phyloP scores from a whole-genome alignment of 139 green algal genomes.

The Nannochloris sp. region DNA sequence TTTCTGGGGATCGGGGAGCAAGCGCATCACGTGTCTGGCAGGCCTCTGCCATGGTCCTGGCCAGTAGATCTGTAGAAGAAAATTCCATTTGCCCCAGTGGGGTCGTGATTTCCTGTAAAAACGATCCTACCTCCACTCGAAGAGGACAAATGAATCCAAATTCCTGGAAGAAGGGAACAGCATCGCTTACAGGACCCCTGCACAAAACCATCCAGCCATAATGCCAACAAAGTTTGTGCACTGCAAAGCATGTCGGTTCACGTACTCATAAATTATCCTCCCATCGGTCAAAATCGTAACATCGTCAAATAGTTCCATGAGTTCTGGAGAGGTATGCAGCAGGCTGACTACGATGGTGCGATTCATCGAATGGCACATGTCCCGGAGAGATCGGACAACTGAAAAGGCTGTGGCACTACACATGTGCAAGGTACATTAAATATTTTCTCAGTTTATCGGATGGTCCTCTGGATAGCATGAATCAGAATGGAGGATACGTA shows the following conservation, averaged over 20 bases:
- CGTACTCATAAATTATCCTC: slow-evolving; percentile 42
- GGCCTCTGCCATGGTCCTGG: not conserved
- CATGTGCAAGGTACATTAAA: too few species aligned
- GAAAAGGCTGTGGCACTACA: slow-evolving; percentile 55
- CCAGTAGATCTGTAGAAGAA: slow-evolving; percentile 11
- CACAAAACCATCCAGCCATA: too few species aligned
- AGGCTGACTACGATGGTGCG: slow-evolving; percentile 56
- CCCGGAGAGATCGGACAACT: slow-evolving; percentile 36
- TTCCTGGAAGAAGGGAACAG: slow-evolving; percentile 49
- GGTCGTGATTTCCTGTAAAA: slow-evolving; percentile 50
- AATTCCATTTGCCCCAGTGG: slow-evolving; percentile 23
- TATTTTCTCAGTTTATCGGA: too few species aligned
- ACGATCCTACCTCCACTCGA: slow-evolving; percentile 58
- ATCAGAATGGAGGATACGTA: too few species aligned
- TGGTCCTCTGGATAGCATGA: too few species aligned
- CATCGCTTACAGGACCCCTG: slow-evolving; percentile 38
- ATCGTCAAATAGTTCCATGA: slow-evolving; percentile 56
- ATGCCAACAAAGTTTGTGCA: too few species aligned
- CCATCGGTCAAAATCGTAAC: slow-evolving; percentile 54
- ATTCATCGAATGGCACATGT: slow-evolving; percentile 23
- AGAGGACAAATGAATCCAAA: slow-evolving; percentile 55
- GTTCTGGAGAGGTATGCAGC: slow-evolving; percentile 77
- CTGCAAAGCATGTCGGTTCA: too few species aligned
- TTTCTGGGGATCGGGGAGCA: slow-evolving; percentile 2
- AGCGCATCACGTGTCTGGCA: not conserved